Percentiles rank a stretch among this genome's conserved stretches.
These are phyloP conservation scores for Sporopachydermia quercuum DNA, from an alignment of 805 yeast species.

Conservation along the genomic window DNA sequence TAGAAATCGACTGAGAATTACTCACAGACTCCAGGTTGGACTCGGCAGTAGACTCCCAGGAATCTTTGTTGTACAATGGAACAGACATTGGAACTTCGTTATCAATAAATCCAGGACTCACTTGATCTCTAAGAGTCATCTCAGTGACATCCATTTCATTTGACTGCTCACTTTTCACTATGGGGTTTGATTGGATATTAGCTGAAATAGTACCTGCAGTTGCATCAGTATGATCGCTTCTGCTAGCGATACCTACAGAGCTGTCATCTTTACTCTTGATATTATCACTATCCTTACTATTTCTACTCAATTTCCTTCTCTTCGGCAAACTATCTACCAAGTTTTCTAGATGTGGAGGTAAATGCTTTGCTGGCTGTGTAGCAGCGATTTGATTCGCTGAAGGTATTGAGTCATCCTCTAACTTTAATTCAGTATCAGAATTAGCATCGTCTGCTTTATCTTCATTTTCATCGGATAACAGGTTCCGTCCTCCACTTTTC, in stretches of 20 bases:
- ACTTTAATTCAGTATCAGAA: neutral
- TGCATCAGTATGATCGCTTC: neutral
- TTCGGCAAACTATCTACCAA: neutral
- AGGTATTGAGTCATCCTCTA: neutral
- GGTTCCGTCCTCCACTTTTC: conserved; percentile 11
- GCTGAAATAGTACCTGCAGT: neutral
- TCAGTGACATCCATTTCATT: neutral
- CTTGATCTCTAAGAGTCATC: neutral
- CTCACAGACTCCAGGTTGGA: too few species aligned
- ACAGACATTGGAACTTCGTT: too few species aligned
- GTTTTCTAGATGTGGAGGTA: neutral
- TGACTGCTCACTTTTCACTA: too few species aligned
- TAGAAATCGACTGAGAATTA: neutral
- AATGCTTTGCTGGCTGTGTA: neutral
- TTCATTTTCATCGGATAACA: neutral
- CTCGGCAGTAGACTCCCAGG: neutral
- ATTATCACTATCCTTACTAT: neutral
- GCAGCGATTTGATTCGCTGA: neutral
- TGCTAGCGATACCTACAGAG: neutral
- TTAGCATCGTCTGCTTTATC: neutral
- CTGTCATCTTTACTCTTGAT: neutral
- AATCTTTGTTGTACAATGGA: neutral
- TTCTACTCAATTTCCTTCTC: neutral
- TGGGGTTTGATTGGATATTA: too few species aligned
- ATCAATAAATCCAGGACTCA: too few species aligned